Conservation (phyloP, 495 filamentous ascomycete genomes). For the Cladorrhinum samala region DNA sequence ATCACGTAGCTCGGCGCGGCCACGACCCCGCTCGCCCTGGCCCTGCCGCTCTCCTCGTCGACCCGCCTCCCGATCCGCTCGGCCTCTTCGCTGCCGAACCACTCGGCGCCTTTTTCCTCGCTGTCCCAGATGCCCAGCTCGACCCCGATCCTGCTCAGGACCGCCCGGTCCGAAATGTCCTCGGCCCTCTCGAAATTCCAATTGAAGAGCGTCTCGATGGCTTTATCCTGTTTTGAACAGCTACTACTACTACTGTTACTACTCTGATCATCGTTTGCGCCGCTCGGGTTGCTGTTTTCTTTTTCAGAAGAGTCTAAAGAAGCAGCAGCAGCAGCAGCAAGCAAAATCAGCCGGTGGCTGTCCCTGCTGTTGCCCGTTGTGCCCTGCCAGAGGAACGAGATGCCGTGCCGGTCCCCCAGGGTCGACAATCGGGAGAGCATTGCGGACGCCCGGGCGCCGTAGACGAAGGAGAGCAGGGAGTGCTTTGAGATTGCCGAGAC, state of each 20-base stretch:
- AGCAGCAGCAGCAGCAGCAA: slow-evolving; percentile 23
- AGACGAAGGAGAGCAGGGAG: slow-evolving; percentile 11
- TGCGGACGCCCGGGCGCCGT: slow-evolving; percentile 12
- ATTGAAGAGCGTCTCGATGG: slow-evolving; percentile 61
- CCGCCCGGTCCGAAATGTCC: slow-evolving; percentile 62
- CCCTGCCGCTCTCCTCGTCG: slow-evolving; percentile 6
- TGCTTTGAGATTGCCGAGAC: neutral
- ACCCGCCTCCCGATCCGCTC: neutral
- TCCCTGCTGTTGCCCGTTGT: slow-evolving; percentile 68
- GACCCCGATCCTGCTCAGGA: slow-evolving; percentile 52
- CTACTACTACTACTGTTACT: too few relatives aligned
- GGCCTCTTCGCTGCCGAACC: slow-evolving; percentile 24
- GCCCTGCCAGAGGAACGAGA: slow-evolving; percentile 65
- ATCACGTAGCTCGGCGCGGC: slow-evolving; percentile 75
- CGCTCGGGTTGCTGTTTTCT: neutral
- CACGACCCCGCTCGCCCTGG: slow-evolving; percentile 43
- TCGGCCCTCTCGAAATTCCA: slow-evolving; percentile 66
- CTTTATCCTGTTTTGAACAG: slow-evolving; percentile 51
- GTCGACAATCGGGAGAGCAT: slow-evolving; percentile 15
- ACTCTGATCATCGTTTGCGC: too few relatives aligned
- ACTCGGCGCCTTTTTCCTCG: slow-evolving; percentile 36
- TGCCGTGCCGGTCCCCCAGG: slow-evolving; percentile 37
- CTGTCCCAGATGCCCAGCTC: slow-evolving; percentile 51
- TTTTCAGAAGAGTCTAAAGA: neutral
- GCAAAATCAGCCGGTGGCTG: slow-evolving; percentile 69